Base-by-base conservation (phyloP, 2,329 filamentous ascomycete species). In the Lasiodiplodia citricola region DNA sequence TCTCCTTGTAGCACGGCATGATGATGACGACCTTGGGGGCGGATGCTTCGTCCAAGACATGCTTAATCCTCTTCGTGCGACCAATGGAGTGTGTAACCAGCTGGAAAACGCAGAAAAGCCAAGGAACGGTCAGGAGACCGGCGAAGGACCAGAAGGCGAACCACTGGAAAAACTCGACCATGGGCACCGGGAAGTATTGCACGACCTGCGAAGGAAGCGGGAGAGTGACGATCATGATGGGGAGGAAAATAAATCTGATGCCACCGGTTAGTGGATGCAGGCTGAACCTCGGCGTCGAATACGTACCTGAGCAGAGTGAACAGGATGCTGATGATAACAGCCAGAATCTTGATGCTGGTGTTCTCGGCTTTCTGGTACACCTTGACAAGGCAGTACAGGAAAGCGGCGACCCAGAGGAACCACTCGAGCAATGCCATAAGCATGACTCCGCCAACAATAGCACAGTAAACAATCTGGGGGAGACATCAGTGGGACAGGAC, bases 141-240 rank as follows among this genome's bases (percentile, higher is more conserved):
- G 94, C 91, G 73, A 98, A 98, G 35, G 91, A 90, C 90, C 93
- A 97, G 79, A 98, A 98, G 4, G 94, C 94, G 76, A 98, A 97
- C 92, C 93, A 96, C 77, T 97, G 94, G 16, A 98, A 85, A 57
- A 92, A 85, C 2, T 78, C 80, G 51, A 96, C 91, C 84, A 96
- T 87, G 1, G 79, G 66, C 2, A 78, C 67, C 0, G 95, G 94
- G 81, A 95, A 96, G 73, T 92, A 87, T 70, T 87, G 84, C 8
- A 90, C 90, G 56, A 97, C 84, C 69, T 88, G 86, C 23, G 85
- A 81, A 0, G 95, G 95, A 2, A 98, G 84, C 0, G 95, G 95
- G 4, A 98, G 84, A 0, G 94, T 98, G 58, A 97, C 93, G 25
- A 97, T 81, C 94, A 98, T 97, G 72, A 97, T 92, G 0, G 95